Evolutionary conservation across 768 basidiomycete genomes (phyloP).

Genomic region (Suillus plorans): DNA sequence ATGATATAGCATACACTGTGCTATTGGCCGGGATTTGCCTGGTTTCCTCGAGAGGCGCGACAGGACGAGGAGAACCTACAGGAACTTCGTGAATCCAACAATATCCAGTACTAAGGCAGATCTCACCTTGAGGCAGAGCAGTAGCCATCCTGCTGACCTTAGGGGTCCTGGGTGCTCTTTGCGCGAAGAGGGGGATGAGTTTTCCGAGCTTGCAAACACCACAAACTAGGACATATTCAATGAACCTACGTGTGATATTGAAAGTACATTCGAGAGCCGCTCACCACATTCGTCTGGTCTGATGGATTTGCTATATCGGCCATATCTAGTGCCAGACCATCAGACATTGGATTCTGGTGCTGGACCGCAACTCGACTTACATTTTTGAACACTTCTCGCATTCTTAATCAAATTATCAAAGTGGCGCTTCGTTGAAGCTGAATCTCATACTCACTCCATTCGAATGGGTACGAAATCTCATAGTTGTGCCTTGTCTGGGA

Average conservation of each 20-base stretch:
- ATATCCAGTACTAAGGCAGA: neutral
- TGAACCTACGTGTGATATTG: neutral
- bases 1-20: slow-evolving; percentile 3
- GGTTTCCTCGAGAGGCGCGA: neutral
- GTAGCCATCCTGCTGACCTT: slow-evolving; percentile 46
- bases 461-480: slow-evolving; percentile 68
- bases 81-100: neutral
- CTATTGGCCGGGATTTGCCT: neutral
- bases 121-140: slow-evolving; percentile 43
- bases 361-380: slow-evolving; percentile 35
- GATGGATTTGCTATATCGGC: slow-evolving; percentile 74
- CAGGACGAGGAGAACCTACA: slow-evolving; percentile 18
- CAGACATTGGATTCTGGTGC: neutral
- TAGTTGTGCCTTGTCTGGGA: slow-evolving; percentile 69
- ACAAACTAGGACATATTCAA: slow-evolving; percentile 46
- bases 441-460: slow-evolving; percentile 59
- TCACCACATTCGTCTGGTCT: slow-evolving; percentile 60
- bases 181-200: slow-evolving; percentile 56
- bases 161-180: slow-evolving; percentile 34
- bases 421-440: slow-evolving; percentile 8
- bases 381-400: slow-evolving; percentile 63
- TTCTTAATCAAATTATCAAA: slow-evolving; percentile 36
- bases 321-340: slow-evolving; percentile 48
- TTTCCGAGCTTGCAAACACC: slow-evolving; percentile 62
- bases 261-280: slow-evolving; percentile 21